Conservation (phyloP, 805 yeast genomes). For the Sugiyamaella lignohabitans region DNA sequence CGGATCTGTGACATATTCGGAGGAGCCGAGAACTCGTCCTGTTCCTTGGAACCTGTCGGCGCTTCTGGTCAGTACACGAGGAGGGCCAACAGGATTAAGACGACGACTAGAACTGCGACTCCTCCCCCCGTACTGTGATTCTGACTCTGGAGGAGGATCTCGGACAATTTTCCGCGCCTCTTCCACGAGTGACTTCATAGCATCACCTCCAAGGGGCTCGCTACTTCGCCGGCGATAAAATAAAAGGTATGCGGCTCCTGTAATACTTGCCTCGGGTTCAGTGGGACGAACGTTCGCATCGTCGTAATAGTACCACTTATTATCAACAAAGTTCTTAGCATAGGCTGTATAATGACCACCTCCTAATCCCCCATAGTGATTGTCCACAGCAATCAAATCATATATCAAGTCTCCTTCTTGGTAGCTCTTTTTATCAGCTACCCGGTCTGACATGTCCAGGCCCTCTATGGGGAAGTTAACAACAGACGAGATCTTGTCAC, state of each 20-base stretch:
- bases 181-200: constrained; percentile 13
- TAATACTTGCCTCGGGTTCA: constrained; percentile 53
- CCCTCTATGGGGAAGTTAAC: constrained; percentile 87
- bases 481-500: constrained; percentile 81
- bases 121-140: neutral
- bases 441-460: constrained; percentile 61
- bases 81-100: neutral
- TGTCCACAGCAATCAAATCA: constrained; percentile 88
- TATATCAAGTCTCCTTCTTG: constrained; percentile 41
- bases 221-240: constrained; percentile 58
- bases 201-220: constrained; percentile 22
- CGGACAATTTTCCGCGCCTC: constrained; percentile 1
- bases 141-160: neutral
- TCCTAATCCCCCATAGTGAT: constrained; percentile 92
- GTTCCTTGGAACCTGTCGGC: neutral
- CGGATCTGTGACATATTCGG: neutral
- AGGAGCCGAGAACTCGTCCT: neutral
- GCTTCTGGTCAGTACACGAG: neutral
- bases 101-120: neutral
- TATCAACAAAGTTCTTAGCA: constrained; percentile 70
- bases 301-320: constrained; percentile 83
- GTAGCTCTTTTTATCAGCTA: constrained; percentile 30
- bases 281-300: constrained; percentile 61
- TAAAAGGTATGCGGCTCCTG: constrained; percentile 78
- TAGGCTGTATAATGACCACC: constrained; percentile 97